A percentile compares a stretch with the other conserved stretches of the same genome.
Conservation (phyloP, 1,284 basidiomycete species). For the Agaricales sp. region DNA sequence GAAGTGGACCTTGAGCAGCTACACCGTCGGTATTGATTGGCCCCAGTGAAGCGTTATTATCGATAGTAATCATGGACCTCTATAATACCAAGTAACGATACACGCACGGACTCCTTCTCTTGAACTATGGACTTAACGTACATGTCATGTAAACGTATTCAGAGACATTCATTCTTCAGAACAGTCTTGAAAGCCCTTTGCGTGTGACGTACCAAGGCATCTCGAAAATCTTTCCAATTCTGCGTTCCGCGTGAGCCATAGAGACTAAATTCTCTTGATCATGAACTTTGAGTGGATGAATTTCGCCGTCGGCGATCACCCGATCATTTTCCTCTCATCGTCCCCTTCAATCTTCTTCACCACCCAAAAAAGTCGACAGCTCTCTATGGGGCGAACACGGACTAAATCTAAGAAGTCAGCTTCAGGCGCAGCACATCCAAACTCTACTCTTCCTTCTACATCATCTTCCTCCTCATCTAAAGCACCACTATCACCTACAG, state of each 20-base stretch:
- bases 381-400: conserved; percentile 56
- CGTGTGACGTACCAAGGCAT: neutral
- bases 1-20: neutral
- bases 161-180: no score
- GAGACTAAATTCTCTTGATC: neutral
- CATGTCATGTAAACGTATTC: no score
- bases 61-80: no score
- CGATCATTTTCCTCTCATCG: neutral
- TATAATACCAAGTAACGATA: no score
- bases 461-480: neutral
- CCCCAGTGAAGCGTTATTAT: no score
- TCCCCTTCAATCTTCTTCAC: neutral
- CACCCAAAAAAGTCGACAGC: conserved; percentile 6
- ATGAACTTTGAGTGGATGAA: neutral
- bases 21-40: no score
- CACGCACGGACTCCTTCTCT: no score
- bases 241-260: neutral
- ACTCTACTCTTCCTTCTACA: conserved; percentile 17
- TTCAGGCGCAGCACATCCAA: conserved; percentile 17
- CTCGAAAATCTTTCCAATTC: neutral
- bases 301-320: neutral
- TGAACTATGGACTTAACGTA: no score
- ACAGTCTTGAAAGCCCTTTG: neutral
- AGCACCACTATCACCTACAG: neutral
- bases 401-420: conserved; percentile 40